Base-by-base conservation (phyloP, 495 filamentous ascomycete genomes). In the Aspergillus indologenus region DNA sequence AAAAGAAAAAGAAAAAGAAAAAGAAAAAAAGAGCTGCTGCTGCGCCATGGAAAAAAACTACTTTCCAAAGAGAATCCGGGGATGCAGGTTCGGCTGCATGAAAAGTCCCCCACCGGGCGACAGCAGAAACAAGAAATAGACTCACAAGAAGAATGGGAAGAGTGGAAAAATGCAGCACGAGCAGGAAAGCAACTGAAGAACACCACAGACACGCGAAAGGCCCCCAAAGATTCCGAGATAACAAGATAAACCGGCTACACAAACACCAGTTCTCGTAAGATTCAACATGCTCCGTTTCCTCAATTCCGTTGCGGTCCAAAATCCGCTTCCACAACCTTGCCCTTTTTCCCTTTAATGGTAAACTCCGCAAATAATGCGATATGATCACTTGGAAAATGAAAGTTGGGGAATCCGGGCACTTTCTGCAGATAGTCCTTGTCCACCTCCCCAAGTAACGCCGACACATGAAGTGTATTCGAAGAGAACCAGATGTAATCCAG, bases 401-500 rank as follows among this genome's bases (percentile, higher is more conserved):
- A 92, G 65, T 98, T 96, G 12, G 94, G 94, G 74, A 98, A 98
- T 0, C 94, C 94, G 3, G 94, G 94, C 5, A 97, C 91, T 47
- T 86, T 82, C 63, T 88, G 86, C 57, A 98, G 86, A 72, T 98
- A 96, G 14, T 94, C 85, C 66, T 85, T 84, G 72, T 98, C 95
- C 12, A 96, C 90, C 42, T 93, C 86, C 7, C 94, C 95, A 11
- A 98, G 89, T 57, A 98, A 72, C 44, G 85, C 89, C 34, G 90
- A 88, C 29, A 96, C 87, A 68, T 95, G 90, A 45, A 98, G 79
- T 26, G 90, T 84, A 70, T 96, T 98, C 45, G 90, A 90, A 53
- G 90, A 90, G 75, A 92, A 98, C 91, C 91, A 98, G 67, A 98
- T 89, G 71, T 98, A 98, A 70, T 98, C 94, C 58, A 98, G 87